Conservation (phyloP, 1,284 basidiomycete species). For the Porogramme epimiltina region DNA sequence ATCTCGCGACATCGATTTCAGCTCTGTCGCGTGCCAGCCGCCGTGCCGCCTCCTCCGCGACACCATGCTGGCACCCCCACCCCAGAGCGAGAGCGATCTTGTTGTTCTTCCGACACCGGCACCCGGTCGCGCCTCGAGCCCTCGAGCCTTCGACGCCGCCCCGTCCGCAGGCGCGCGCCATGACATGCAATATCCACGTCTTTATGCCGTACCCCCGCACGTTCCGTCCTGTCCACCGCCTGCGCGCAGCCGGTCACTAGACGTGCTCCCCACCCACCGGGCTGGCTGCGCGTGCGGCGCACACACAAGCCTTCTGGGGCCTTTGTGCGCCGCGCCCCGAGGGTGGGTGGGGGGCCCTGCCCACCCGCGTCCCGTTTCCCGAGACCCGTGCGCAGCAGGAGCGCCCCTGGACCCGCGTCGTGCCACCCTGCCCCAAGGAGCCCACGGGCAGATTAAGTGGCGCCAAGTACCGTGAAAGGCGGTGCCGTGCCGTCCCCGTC, state of each 20-base stretch:
- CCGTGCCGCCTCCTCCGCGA: no score
- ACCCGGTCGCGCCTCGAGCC: background rate
- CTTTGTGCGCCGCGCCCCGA: no score
- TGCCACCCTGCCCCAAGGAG: no score
- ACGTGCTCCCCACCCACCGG: background rate
- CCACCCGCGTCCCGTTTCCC: no score
- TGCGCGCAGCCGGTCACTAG: no score
- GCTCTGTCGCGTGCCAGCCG: background rate
- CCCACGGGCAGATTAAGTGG: no score
- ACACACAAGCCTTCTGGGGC: no score
- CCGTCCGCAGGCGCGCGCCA: background rate
- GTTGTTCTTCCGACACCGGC: background rate
- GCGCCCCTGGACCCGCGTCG: background rate
- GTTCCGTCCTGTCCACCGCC: background rate
- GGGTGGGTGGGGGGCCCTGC: no score
- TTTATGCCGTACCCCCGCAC: background rate
- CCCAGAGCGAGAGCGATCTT: no score
- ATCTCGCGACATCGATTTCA: constrained; percentile 12
- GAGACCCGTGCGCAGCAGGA: no score
- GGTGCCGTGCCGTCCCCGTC: no score
- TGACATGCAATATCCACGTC: background rate
- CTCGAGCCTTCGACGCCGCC: background rate
- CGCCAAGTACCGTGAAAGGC: background rate
- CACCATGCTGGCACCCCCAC: background rate
- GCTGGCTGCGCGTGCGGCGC: background rate